phyloP scores from a whole-genome alignment of 2,329 filamentous ascomycete genomes.

The Diaporthe capsici region DNA sequence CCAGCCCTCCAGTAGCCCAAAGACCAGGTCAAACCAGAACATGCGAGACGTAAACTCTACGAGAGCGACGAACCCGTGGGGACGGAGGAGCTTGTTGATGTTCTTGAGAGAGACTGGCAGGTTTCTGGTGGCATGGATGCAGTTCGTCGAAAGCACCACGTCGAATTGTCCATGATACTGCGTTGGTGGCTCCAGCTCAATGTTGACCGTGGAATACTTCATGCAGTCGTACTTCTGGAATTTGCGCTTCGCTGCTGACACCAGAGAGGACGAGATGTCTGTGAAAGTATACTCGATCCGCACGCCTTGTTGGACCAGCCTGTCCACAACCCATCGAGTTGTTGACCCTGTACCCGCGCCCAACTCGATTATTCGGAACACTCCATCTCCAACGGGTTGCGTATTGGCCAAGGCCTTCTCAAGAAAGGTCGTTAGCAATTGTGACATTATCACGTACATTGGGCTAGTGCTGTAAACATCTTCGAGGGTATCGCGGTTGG shows the following conservation, averaged over 20 bases:
- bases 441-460: not conserved
- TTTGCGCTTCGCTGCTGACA: not conserved
- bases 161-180: not conserved
- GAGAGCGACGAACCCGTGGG: not conserved
- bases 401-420: not conserved
- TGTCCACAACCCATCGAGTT: not conserved
- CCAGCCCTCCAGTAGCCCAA: conserved; percentile 1
- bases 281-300: not conserved
- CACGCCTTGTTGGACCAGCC: not conserved
- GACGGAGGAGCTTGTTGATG: not conserved
- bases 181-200: not conserved
- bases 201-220: not conserved
- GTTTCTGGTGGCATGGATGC: not conserved
- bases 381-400: not conserved
- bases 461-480: not conserved
- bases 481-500: not conserved
- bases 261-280: not conserved
- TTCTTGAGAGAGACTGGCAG: not conserved
- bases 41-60: not conserved
- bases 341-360: not conserved
- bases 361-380: not conserved
- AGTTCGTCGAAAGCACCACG: not conserved
- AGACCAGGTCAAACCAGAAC: not conserved
- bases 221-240: not conserved
- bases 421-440: not conserved